Conservation (phyloP, 495 filamentous ascomycete genomes). For the Chaetomium cochliodes region DNA sequence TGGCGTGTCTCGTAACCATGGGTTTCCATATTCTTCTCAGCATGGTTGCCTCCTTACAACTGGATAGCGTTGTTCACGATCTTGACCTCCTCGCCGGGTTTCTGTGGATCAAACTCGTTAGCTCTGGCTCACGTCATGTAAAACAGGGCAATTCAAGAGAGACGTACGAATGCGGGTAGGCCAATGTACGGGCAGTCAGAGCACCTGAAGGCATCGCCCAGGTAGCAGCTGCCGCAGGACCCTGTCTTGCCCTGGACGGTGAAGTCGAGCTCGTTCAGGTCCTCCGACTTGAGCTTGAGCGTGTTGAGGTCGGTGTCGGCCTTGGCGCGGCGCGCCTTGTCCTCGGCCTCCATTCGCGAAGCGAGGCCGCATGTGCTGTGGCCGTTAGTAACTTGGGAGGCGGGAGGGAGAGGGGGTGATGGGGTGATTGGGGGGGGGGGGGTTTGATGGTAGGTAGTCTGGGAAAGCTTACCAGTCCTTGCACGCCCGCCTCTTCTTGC, state of each 20-base stretch:
- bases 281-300: slow-evolving; percentile 72
- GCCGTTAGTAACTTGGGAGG: background rate
- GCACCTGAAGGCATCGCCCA: slow-evolving; percentile 86
- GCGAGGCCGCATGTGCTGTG: slow-evolving; percentile 76
- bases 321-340: slow-evolving; percentile 62
- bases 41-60: slow-evolving; percentile 53
- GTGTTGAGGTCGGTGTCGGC: slow-evolving; percentile 51
- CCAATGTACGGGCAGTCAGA: slow-evolving; percentile 82
- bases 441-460: too few relatives aligned
- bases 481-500: slow-evolving; percentile 86
- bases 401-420: too few relatives aligned
- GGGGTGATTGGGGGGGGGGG: too few relatives aligned
- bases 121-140: background rate
- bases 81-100: slow-evolving; percentile 90
- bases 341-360: slow-evolving; percentile 74
- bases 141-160: background rate
- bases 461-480: slow-evolving; percentile 68
- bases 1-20: background rate
- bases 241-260: slow-evolving; percentile 94
- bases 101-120: slow-evolving; percentile 39
- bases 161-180: slow-evolving; percentile 70
- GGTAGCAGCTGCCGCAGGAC: slow-evolving; percentile 85
- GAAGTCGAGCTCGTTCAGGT: slow-evolving; percentile 88
- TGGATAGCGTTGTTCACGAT: slow-evolving; percentile 84
- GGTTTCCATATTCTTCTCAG: background rate